Evolutionary conservation across 306 rosid species (phyloP).

Genomic region (Medicago arabica): DNA sequence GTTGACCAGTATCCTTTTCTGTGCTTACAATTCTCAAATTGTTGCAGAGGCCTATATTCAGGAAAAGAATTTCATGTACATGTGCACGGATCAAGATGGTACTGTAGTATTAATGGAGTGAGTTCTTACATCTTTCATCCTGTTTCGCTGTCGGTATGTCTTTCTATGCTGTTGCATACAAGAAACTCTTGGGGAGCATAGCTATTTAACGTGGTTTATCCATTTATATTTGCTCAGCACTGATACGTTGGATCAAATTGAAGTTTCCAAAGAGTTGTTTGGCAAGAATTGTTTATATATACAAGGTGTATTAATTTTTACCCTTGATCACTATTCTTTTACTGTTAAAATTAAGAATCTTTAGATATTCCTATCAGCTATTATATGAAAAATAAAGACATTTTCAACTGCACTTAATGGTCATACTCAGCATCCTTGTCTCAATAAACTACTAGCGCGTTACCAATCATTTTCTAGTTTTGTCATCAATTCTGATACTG

Average conservation of each 20-base stretch:
- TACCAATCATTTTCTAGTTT: constrained; percentile 24
- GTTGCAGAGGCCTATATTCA: constrained; percentile 72
- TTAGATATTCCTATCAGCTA: not conserved
- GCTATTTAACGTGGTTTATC: constrained; percentile 38
- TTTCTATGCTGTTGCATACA: constrained; percentile 11
- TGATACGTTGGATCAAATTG: constrained; percentile 80
- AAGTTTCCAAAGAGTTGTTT: constrained; percentile 78
- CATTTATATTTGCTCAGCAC: constrained; percentile 58
- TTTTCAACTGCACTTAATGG: constrained; percentile 21
- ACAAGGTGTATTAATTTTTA: constrained; percentile 53
- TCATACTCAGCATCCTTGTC: constrained; percentile 11
- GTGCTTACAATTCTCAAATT: constrained; percentile 37
- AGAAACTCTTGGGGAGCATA: constrained; percentile 24
- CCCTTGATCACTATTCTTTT: constrained; percentile 28
- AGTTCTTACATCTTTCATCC: constrained; percentile 48
- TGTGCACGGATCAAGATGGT: constrained; percentile 91
- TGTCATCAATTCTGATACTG: constrained; percentile 10
- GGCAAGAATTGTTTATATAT: constrained; percentile 69
- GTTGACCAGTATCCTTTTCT: constrained; percentile 31
- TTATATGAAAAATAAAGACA: not conserved
- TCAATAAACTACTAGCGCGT: constrained; percentile 23
- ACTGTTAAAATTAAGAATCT: not conserved
- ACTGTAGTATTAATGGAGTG: constrained; percentile 87
- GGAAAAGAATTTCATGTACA: constrained; percentile 68
- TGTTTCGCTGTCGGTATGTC: constrained; percentile 22